phyloP scores from a whole-genome alignment of 2,329 filamentous ascomycete species.

The Thielaviopsis musarum region DNA sequence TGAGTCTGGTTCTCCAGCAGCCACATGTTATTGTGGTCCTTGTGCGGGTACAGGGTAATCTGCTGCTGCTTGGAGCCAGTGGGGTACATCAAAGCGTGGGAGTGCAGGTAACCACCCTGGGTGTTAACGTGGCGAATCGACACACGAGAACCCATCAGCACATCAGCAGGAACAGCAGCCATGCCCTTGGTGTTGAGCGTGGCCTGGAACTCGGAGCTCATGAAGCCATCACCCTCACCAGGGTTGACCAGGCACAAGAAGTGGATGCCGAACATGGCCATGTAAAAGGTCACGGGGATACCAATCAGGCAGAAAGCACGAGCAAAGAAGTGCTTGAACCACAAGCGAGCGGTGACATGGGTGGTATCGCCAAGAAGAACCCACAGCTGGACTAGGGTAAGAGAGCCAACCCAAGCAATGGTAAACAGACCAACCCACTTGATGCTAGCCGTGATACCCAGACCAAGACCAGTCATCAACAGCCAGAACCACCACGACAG shows the following conservation, averaged over 20 bases:
- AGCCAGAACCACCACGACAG: slow-evolving; percentile 98
- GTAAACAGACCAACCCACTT: slow-evolving; percentile 99
- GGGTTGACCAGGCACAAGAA: slow-evolving; percentile 87
- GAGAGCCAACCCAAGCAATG: slow-evolving; percentile 87
- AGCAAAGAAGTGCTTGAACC: slow-evolving; percentile 87
- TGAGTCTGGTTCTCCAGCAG: slow-evolving; percentile 92
- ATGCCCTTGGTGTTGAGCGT: slow-evolving; percentile 94
- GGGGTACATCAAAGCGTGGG: slow-evolving; percentile 94
- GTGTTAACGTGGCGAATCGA: slow-evolving; percentile 88
- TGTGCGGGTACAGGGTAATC: slow-evolving; percentile 95
- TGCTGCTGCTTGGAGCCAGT: slow-evolving; percentile 97
- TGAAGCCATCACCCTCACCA: slow-evolving; percentile 95
- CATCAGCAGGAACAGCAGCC: slow-evolving; percentile 85
- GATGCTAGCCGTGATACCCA: slow-evolving; percentile 84
- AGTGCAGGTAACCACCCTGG: slow-evolving; percentile 93
- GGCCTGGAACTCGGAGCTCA: slow-evolving; percentile 98
- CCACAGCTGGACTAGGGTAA: slow-evolving; percentile 90
- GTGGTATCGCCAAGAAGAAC: slow-evolving; percentile 77
- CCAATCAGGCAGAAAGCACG: slow-evolving; percentile 82
- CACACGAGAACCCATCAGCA: slow-evolving; percentile 75
- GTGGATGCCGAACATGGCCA: slow-evolving; percentile 94
- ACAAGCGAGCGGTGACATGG: slow-evolving; percentile 69
- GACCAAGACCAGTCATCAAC: slow-evolving; percentile 62
- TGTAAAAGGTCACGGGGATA: slow-evolving; percentile 79
- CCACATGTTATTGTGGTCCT: slow-evolving; percentile 96